Evolutionary conservation across 2,329 filamentous ascomycete species (phyloP).

Genomic region (Chrysosphaeria jannelii): DNA sequence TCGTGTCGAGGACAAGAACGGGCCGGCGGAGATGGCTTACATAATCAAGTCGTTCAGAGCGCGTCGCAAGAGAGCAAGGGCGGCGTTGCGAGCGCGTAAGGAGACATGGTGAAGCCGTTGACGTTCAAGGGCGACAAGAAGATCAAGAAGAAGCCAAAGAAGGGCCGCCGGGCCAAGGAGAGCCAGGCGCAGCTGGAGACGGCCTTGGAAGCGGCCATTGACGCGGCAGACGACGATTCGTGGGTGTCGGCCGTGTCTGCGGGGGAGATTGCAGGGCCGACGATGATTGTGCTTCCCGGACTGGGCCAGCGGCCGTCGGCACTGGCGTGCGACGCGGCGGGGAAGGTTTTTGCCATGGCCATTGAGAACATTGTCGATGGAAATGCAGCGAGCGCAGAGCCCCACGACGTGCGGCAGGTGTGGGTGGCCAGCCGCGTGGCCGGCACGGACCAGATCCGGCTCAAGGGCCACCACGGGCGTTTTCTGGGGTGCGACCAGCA

Average conservation of each 20-base stretch:
- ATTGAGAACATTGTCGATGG: slow-evolving; percentile 74
- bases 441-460: slow-evolving; percentile 52
- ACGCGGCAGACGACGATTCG: slow-evolving; percentile 37
- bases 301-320: slow-evolving; percentile 25
- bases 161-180: slow-evolving; percentile 40
- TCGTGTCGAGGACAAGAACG: too few relatives aligned
- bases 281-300: slow-evolving; percentile 54
- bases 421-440: slow-evolving; percentile 70
- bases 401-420: slow-evolving; percentile 83
- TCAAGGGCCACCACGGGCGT: slow-evolving; percentile 78
- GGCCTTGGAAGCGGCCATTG: slow-evolving; percentile 5
- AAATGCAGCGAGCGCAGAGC: slow-evolving; percentile 62
- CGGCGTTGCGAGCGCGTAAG: too few relatives aligned
- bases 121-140: slow-evolving; percentile 96
- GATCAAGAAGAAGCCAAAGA: slow-evolving; percentile 66
- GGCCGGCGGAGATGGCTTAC: too few relatives aligned
- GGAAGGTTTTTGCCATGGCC: slow-evolving; percentile 53
- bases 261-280: slow-evolving; percentile 49
- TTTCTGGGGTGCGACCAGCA: slow-evolving; percentile 67
- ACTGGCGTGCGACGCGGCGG: slow-evolving; percentile 59
- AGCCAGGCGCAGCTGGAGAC: slow-evolving; percentile 9
- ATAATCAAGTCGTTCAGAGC: too few relatives aligned
- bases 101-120: slow-evolving; percentile 70
- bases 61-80: too few relatives aligned
- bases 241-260: slow-evolving; percentile 67